These are phyloP conservation scores for Trametopsis cervina DNA, from an alignment of 768 basidiomycete genomes.

Conservation along the genomic window DNA sequence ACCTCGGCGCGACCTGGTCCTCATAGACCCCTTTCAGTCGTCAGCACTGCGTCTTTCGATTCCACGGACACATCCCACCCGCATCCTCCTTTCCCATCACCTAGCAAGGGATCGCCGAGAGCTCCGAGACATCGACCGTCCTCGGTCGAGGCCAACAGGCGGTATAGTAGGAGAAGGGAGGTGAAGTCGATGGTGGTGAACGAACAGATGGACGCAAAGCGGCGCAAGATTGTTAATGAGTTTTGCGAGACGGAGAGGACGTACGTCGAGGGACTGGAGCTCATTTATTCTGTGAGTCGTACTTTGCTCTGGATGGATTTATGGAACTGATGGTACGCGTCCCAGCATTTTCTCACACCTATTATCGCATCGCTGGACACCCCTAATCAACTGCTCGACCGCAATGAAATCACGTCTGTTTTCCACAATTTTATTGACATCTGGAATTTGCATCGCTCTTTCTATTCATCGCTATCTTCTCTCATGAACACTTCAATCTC, in stretches of 20 bases:
- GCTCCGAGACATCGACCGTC: slow-evolving; percentile 25
- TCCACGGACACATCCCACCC: slow-evolving; percentile 42
- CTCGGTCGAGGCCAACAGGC: slow-evolving; percentile 32
- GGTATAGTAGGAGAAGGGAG: slow-evolving; percentile 23
- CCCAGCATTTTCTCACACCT: slow-evolving; percentile 75
- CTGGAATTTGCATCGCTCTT: slow-evolving; percentile 79
- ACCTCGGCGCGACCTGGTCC: slow-evolving; percentile 33
- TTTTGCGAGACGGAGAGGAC: slow-evolving; percentile 77
- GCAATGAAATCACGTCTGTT: slow-evolving; percentile 60
- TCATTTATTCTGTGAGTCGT: slow-evolving; percentile 67
- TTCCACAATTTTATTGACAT: slow-evolving; percentile 91
- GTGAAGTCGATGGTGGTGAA: slow-evolving; percentile 33
- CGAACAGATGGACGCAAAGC: slow-evolving; percentile 46
- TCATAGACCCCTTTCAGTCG: slow-evolving; percentile 52
- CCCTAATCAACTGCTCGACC: slow-evolving; percentile 58
- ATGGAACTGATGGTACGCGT: background rate
- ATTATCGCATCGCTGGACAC: slow-evolving; percentile 72
- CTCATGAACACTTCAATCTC: slow-evolving; percentile 28
- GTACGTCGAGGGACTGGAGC: slow-evolving; percentile 76
- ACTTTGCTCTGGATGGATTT: background rate
- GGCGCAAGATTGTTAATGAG: slow-evolving; percentile 68
- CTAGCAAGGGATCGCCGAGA: slow-evolving; percentile 26
- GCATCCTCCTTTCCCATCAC: slow-evolving; percentile 22
- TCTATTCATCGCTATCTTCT: slow-evolving; percentile 53
- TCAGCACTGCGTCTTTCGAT: slow-evolving; percentile 68